Conservation (phyloP, 768 basidiomycete species). For the Mycena olivaceomarginata region DNA sequence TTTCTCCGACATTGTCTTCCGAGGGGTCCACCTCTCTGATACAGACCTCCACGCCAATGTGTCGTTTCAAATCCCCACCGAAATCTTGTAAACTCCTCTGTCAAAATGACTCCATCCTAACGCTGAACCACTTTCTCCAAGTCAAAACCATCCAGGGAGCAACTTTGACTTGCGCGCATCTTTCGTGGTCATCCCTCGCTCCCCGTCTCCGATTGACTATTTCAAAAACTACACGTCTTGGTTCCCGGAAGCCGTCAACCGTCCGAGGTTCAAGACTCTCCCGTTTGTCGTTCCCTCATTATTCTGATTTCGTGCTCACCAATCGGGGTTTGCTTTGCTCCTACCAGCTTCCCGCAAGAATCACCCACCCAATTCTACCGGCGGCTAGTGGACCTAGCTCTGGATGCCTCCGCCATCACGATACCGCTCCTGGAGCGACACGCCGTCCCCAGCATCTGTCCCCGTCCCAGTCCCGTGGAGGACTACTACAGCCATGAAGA, state of each 20-base stretch:
- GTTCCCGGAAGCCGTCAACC: background rate
- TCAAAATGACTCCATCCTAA: too few relatives aligned
- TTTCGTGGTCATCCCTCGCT: constrained; percentile 12
- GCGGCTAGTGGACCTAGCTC: background rate
- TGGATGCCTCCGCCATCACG: constrained; percentile 3
- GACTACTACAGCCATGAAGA: background rate
- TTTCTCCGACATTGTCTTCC: constrained; percentile 55
- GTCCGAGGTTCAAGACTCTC: constrained; percentile 12
- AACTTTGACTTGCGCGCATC: constrained; percentile 18
- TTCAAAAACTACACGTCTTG: constrained; percentile 4
- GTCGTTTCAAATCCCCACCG: constrained; percentile 53
- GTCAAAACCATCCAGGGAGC: background rate
- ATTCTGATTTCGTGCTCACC: background rate
- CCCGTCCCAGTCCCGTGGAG: background rate
- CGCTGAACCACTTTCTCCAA: too few relatives aligned
- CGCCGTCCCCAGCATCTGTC: constrained; percentile 15
- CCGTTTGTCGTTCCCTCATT: constrained; percentile 4
- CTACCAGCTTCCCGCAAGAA: background rate
- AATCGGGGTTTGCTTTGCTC: too few relatives aligned
- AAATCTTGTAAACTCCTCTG: constrained; percentile 49
- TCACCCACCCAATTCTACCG: background rate
- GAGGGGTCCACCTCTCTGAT: constrained; percentile 50
- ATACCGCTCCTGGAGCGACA: constrained; percentile 25
- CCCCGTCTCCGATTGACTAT: constrained; percentile 14
- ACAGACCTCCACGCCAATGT: constrained; percentile 49